Evolutionary conservation across 2,329 filamentous ascomycete genomes (phyloP).

Genomic region (Botrytis medusae): DNA sequence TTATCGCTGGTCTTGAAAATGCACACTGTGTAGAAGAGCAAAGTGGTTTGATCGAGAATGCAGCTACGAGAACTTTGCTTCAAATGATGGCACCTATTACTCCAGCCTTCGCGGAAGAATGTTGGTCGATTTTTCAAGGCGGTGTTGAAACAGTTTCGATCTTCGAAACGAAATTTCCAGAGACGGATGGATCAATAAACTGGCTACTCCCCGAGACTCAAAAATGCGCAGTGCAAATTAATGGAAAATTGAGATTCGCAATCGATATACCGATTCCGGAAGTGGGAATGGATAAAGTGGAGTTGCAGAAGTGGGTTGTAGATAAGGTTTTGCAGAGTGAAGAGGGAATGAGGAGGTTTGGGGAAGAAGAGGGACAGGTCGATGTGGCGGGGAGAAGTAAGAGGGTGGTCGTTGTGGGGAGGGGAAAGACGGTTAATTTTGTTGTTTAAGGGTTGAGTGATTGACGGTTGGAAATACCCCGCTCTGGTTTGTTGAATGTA

Average conservation of each 20-base stretch:
- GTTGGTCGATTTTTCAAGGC: slow-evolving; percentile 54
- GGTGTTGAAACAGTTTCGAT: slow-evolving; percentile 37
- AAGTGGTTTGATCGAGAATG: slow-evolving; percentile 38
- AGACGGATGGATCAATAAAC: slow-evolving; percentile 50
- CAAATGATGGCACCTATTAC: slow-evolving; percentile 77
- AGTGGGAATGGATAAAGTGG: slow-evolving; percentile 44
- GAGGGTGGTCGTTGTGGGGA: slow-evolving; percentile 64
- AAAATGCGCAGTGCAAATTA: slow-evolving; percentile 70
- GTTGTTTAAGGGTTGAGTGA: slow-evolving; percentile 46
- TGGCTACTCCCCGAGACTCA: slow-evolving; percentile 52
- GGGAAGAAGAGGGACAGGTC: slow-evolving; percentile 43
- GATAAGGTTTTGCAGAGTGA: slow-evolving; percentile 59
- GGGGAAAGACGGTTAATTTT: slow-evolving; percentile 73
- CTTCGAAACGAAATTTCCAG: slow-evolving; percentile 58
- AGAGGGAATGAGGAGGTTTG: slow-evolving; percentile 54
- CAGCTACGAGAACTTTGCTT: slow-evolving; percentile 51
- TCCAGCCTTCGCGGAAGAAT: slow-evolving; percentile 79
- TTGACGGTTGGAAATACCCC: neutral
- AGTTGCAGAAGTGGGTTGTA: slow-evolving; percentile 60
- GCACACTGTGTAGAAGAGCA: slow-evolving; percentile 10
- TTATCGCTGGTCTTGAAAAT: neutral
- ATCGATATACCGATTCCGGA: slow-evolving; percentile 60
- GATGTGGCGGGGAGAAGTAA: slow-evolving; percentile 58
- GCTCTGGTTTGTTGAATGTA: neutral
- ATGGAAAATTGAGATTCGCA: slow-evolving; percentile 73